Evolutionary conservation across 768 basidiomycete species (phyloP).

Genomic region (Kwoniella mangroviensis): DNA sequence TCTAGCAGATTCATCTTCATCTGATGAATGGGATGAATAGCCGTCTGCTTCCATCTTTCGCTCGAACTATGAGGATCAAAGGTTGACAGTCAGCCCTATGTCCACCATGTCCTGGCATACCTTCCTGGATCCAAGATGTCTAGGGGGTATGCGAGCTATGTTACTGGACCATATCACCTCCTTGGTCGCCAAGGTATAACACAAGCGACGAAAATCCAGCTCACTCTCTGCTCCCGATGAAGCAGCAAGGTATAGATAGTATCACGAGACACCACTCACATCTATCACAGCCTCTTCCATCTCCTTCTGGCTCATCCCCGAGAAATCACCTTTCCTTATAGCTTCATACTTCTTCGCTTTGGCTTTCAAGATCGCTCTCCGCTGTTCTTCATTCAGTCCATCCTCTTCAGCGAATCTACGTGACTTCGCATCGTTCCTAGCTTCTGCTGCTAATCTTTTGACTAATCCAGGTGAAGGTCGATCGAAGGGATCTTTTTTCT

Average conservation of each 20-base stretch:
- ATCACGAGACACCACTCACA: constrained; percentile 33
- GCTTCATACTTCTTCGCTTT: constrained; percentile 56
- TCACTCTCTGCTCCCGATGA: too few species aligned
- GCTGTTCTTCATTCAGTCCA: constrained; percentile 46
- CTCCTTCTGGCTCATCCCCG: constrained; percentile 50
- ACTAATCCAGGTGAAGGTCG: constrained; percentile 53
- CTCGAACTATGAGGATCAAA: constrained; percentile 44
- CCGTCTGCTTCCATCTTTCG: constrained; percentile 47
- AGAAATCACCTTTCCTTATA: constrained; percentile 47
- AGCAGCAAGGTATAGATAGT: background rate
- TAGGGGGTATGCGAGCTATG: too few species aligned
- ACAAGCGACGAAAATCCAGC: too few species aligned
- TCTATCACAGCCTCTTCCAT: constrained; percentile 52
- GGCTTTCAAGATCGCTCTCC: constrained; percentile 44
- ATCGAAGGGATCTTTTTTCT: constrained; percentile 52
- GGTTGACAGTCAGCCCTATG: background rate
- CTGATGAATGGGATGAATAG: constrained; percentile 44
- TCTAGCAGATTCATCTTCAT: constrained; percentile 45
- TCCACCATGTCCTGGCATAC: too few species aligned
- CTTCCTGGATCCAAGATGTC: too few species aligned
- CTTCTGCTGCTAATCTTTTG: constrained; percentile 53
- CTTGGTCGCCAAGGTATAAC: too few species aligned
- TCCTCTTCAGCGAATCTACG: constrained; percentile 38
- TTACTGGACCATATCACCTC: too few species aligned
- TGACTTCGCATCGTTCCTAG: constrained; percentile 46